Evolutionary conservation across 1,139 yeast genomes (phyloP).

Genomic region (Groenewaldozyma auringiensis): DNA sequence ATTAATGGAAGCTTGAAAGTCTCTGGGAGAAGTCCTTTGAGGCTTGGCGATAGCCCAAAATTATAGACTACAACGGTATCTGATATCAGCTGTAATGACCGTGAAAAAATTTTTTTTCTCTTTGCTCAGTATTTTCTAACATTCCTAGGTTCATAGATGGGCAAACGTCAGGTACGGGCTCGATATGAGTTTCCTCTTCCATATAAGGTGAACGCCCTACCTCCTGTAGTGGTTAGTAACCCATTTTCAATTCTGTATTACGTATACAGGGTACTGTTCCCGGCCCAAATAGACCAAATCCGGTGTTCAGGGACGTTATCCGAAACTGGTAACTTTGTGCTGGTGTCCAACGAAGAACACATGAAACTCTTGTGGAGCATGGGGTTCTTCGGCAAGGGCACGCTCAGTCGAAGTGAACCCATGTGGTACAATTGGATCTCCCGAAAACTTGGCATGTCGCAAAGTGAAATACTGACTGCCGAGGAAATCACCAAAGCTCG

Average conservation of each 20-base stretch:
- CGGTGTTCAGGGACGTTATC: conserved; percentile 32
- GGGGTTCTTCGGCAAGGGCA: conserved; percentile 95
- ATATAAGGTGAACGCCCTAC: conserved; percentile 34
- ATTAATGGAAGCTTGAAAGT: conserved; percentile 14
- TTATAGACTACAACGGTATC: conserved; percentile 99
- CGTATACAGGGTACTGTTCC: conserved; percentile 26
- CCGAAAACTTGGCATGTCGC: conserved; percentile 41
- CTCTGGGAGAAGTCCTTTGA: conserved; percentile 14
- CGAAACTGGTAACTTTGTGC: conserved; percentile 35
- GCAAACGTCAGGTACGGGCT: conserved; percentile 29
- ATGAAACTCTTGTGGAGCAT: conserved; percentile 65
- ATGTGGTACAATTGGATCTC: conserved; percentile 70
- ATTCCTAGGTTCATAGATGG: conserved; percentile 9
- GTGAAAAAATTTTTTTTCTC: conserved; percentile 2
- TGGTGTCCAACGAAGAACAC: conserved; percentile 35
- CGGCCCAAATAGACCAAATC: conserved; percentile 32
- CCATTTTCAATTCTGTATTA: conserved; percentile 30
- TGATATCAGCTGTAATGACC: conserved; percentile 44
- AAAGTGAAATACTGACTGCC: conserved; percentile 33
- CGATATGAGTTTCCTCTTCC: conserved; percentile 41
- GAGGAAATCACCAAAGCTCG: conserved; percentile 75
- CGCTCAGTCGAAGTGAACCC: conserved; percentile 83
- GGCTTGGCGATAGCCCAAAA: conserved; percentile 24
- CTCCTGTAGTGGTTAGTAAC: conserved; percentile 33
- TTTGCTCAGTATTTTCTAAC: conserved; percentile 1